Evolutionary conservation across 2,329 filamentous ascomycete species (phyloP).

Genomic region (Beauveria rudraprayagi): DNA sequence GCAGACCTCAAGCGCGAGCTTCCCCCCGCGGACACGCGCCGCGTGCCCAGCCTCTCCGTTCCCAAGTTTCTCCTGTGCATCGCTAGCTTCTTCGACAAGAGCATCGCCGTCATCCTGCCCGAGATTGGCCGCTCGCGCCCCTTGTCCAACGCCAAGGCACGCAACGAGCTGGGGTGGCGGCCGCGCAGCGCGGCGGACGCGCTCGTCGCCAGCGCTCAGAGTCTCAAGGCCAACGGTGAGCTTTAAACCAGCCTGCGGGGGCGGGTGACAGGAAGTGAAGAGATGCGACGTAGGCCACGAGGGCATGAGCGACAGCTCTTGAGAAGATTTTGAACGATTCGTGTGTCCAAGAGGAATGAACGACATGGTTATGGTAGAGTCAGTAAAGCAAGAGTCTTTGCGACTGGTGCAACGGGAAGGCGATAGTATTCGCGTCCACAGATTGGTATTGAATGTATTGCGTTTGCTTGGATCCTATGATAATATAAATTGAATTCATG

Average conservation of each 20-base stretch:
- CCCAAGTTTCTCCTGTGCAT: not conserved
- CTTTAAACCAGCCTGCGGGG: not conserved
- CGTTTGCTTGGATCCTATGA: too few species aligned
- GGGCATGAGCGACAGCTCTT: too few species aligned
- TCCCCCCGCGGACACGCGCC: not conserved
- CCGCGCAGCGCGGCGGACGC: conserved; percentile 6
- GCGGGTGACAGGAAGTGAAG: too few species aligned
- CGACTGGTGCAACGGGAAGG: too few species aligned
- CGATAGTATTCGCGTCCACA: too few species aligned
- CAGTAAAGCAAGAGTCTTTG: too few species aligned
- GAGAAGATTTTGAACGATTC: too few species aligned
- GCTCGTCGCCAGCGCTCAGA: conserved; percentile 4
- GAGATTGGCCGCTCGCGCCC: conserved; percentile 3
- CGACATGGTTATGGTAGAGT: too few species aligned
- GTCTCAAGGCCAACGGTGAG: conserved; percentile 1
- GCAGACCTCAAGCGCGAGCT: not conserved
- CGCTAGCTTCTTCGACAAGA: not conserved
- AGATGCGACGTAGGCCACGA: too few species aligned
- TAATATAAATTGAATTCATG: too few species aligned
- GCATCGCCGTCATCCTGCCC: not conserved
- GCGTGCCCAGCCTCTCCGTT: not conserved
- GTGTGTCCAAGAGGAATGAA: too few species aligned
- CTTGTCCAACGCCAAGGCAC: not conserved
- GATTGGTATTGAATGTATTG: too few species aligned
- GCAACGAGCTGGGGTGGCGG: conserved; percentile 3